phyloP scores from a whole-genome alignment of 257 asterid genomes.

The Salvia splendens region DNA sequence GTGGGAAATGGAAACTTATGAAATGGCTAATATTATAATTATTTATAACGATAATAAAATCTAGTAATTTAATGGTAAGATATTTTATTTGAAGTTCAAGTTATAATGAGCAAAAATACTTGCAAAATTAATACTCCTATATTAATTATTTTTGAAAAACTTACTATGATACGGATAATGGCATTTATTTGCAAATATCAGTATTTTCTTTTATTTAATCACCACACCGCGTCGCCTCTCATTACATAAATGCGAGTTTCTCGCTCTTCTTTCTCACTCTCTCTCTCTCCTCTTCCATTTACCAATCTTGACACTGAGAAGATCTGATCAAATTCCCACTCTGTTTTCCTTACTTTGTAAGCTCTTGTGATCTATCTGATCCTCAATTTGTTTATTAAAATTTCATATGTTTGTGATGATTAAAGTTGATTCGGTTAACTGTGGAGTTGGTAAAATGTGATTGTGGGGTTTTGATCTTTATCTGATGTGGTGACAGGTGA shows the following conservation, averaged over 20 bases:
- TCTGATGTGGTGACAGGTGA: constrained; percentile 32
- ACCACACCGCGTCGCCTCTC: constrained; percentile 27
- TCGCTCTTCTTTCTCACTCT: constrained; percentile 15
- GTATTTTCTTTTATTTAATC: background rate
- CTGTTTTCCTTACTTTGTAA: constrained; percentile 8
- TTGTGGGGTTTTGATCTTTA: background rate
- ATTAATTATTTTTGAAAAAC: too few relatives aligned
- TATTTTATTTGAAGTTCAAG: too few relatives aligned
- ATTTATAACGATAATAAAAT: too few relatives aligned
- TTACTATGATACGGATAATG: background rate
- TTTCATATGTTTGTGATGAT: background rate
- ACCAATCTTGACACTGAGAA: constrained; percentile 20
- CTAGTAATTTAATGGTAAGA: too few relatives aligned
- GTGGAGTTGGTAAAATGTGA: constrained; percentile 13
- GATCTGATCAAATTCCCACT: constrained; percentile 34
- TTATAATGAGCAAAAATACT: too few relatives aligned
- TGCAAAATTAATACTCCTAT: too few relatives aligned
- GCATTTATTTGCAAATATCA: constrained; percentile 15
- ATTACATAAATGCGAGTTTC: constrained; percentile 2
- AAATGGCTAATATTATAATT: too few relatives aligned
- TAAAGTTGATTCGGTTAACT: background rate
- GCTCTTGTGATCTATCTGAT: constrained; percentile 15
- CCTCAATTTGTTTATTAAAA: background rate
- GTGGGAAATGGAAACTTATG: background rate
- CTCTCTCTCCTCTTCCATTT: constrained; percentile 9